Evolutionary conservation across 2,329 filamentous ascomycete species (phyloP).

Genomic region (Leptoxyphium fumago): DNA sequence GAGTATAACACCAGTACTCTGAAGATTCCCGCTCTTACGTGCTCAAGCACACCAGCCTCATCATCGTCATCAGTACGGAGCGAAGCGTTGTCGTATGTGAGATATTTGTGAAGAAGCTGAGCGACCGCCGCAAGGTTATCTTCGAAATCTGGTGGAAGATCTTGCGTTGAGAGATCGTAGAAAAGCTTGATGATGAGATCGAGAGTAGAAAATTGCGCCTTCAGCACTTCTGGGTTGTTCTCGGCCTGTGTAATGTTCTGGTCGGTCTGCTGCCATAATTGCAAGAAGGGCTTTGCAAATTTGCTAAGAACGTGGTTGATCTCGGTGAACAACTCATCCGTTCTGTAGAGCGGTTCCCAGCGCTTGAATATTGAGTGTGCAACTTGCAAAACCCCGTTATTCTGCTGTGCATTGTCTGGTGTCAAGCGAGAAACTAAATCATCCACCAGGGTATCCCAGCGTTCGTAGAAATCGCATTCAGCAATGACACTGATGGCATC

Average conservation of each 20-base stretch:
- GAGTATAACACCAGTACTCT: conserved; percentile 80
- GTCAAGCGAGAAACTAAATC: conserved; percentile 84
- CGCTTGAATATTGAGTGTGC: conserved; percentile 96
- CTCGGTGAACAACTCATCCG: conserved; percentile 82
- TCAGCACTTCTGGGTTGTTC: conserved; percentile 58
- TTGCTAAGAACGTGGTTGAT: conserved; percentile 87
- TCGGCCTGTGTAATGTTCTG: conserved; percentile 57
- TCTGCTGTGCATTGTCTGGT: conserved; percentile 64
- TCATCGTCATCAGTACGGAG: conserved; percentile 77
- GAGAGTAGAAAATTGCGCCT: conserved; percentile 68
- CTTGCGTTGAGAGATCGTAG: conserved; percentile 94
- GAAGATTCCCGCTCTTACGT: conserved; percentile 85
- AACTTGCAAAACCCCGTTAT: conserved; percentile 89
- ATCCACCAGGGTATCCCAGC: conserved; percentile 90
- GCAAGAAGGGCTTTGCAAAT: conserved; percentile 72
- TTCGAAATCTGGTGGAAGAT: conserved; percentile 88
- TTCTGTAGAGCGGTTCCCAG: conserved; percentile 88
- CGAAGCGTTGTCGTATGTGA: conserved; percentile 73
- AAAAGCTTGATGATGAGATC: conserved; percentile 84
- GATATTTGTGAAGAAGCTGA: conserved; percentile 75
- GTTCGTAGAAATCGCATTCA: conserved; percentile 91
- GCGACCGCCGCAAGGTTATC: conserved; percentile 68
- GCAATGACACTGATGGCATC: conserved; percentile 96
- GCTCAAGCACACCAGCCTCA: conserved; percentile 72
- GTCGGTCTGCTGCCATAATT: conserved; percentile 62